Percentiles rank a stretch among this genome's conserved stretches.
Conservation (phyloP, 257 asterid species). For the Nicotiana obtusifolia region DNA sequence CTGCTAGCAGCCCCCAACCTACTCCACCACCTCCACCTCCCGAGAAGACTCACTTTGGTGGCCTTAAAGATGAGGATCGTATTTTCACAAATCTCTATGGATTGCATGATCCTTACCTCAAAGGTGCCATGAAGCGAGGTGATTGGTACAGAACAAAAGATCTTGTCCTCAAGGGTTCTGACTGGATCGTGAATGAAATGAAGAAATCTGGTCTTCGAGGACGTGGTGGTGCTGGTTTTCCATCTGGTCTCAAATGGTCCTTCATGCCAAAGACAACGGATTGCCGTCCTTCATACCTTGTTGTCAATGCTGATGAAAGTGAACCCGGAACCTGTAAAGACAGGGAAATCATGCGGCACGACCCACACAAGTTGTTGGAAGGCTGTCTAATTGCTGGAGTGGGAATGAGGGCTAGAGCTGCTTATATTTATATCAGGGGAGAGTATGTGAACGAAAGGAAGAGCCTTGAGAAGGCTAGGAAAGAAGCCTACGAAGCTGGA, state of each 20-base stretch:
- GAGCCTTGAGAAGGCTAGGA: conserved; percentile 82
- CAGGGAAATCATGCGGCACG: conserved; percentile 98
- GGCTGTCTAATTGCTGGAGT: conserved; percentile 98
- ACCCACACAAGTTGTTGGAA: conserved; percentile 94
- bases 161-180: conserved; percentile 83
- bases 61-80: conserved; percentile 96
- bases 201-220: conserved; percentile 99
- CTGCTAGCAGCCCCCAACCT: conserved; percentile 64
- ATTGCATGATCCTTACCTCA: conserved; percentile 84
- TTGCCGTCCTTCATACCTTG: conserved; percentile 98
- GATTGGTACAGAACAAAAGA: conserved; percentile 98
- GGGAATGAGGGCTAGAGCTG: conserved; percentile 97
- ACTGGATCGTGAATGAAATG: conserved; percentile 94
- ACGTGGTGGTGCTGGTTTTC: conserved; percentile 99
- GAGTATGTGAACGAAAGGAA: conserved; percentile 91
- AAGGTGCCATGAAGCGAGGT: conserved; percentile 97
- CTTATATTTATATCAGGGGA: conserved; percentile 91
- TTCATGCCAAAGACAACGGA: conserved; percentile 96
- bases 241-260: conserved; percentile 98
- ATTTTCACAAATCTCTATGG: conserved; percentile 92
- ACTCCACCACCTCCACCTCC: conserved; percentile 99
- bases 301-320: conserved; percentile 97
- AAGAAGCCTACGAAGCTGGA: conserved; percentile 92
- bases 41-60: conserved; percentile 91
- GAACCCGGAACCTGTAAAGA: conserved; percentile 99